phyloP scores from a whole-genome alignment of 169 alveolate species.

The Plasmodium fragile region DNA sequence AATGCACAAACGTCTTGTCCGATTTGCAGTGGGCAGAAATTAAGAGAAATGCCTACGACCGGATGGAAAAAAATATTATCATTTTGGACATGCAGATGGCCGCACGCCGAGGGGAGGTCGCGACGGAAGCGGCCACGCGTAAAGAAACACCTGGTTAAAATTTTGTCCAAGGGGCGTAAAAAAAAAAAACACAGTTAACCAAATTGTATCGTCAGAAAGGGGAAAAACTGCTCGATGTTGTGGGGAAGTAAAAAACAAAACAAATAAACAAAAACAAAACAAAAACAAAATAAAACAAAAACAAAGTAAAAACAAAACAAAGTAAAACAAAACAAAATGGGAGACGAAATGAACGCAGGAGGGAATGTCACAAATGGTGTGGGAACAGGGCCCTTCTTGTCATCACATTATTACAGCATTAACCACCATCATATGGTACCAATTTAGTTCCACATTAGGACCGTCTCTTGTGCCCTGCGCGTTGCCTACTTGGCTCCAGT shows the following conservation, averaged over 20 bases:
- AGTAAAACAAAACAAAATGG: not conserved
- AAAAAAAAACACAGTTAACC: not conserved
- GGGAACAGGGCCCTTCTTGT: not conserved
- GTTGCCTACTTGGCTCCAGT: slow-evolving; percentile 68
- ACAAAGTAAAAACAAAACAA: not conserved
- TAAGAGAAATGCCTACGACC: slow-evolving; percentile 35
- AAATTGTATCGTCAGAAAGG: not conserved
- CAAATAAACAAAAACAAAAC: not conserved
- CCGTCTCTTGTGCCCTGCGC: not conserved
- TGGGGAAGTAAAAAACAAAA: not conserved
- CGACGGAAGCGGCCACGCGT: not conserved
- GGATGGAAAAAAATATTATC: slow-evolving; percentile 35
- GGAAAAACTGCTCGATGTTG: not conserved
- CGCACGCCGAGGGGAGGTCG: not conserved
- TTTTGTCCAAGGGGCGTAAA: not conserved
- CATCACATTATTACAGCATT: not conserved
- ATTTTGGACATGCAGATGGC: slow-evolving; percentile 3
- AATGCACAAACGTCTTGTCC: slow-evolving; percentile 1
- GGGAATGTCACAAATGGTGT: not conserved
- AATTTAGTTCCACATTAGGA: not conserved
- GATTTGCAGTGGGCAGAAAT: slow-evolving; percentile 60
- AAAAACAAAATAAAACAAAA: not conserved
- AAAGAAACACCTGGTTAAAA: not conserved
- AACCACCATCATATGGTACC: not conserved
- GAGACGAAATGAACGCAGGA: not conserved